These are phyloP conservation scores for Umbelopsis sp. DNA, from an alignment of 192 early-diverging fungal genomes.

Conservation along the genomic window DNA sequence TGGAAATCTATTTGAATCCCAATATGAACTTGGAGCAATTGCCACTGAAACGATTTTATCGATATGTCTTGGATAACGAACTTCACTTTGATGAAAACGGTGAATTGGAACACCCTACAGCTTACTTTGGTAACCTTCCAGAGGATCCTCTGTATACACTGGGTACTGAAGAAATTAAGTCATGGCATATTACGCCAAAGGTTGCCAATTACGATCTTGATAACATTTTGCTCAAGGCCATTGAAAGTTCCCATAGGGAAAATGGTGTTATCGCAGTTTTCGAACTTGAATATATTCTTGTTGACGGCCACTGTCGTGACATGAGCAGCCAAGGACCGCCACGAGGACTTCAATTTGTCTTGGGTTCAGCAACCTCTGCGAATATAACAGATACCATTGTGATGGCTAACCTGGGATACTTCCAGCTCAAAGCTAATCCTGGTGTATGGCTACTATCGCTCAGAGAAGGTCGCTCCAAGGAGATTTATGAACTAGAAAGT, in stretches of 20 bases:
- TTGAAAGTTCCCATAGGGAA: constrained; percentile 35
- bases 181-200: constrained; percentile 88
- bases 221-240: constrained; percentile 75
- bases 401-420: constrained; percentile 98
- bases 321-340: constrained; percentile 68
- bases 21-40: constrained; percentile 53
- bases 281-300: constrained; percentile 79
- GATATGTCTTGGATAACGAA: constrained; percentile 72
- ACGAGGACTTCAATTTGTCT: constrained; percentile 86
- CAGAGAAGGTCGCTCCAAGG: constrained; percentile 77
- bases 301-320: constrained; percentile 91
- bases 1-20: constrained; percentile 76
- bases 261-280: constrained; percentile 74
- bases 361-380: constrained; percentile 67
- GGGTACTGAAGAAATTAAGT: constrained; percentile 82
- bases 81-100: constrained; percentile 61
- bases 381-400: constrained; percentile 89
- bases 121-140: constrained; percentile 76
- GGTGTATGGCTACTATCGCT: constrained; percentile 85
- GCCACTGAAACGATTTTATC: constrained; percentile 88
- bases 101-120: constrained; percentile 42
- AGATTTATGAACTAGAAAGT: constrained; percentile 76
- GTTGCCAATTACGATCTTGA: constrained; percentile 89
- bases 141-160: constrained; percentile 81
- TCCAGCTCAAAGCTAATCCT: constrained; percentile 93